Percentiles rank a stretch among this genome's conserved stretches.
Evolutionary conservation across 1,139 yeast genomes (phyloP).

Genomic region (Magnusiomyces fungicola): DNA sequence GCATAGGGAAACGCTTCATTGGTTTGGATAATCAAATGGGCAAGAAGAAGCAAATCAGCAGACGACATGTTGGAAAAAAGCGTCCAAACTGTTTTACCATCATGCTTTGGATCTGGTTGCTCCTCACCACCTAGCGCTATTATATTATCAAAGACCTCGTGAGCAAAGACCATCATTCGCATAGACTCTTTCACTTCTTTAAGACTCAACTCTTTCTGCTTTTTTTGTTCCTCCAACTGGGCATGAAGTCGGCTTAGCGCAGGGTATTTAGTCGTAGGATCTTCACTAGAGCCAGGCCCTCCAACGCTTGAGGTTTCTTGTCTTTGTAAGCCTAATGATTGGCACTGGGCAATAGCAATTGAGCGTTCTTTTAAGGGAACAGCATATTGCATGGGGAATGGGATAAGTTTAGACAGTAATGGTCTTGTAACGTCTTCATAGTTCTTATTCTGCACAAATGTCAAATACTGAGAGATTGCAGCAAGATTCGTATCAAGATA

Average conservation of each 20-base stretch:
- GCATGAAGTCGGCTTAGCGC: slow-evolving; percentile 23
- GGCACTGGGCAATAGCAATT: slow-evolving; percentile 43
- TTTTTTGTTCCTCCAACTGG: slow-evolving; percentile 41
- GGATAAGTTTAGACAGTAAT: slow-evolving; percentile 48
- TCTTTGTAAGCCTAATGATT: slow-evolving; percentile 24
- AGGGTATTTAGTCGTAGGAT: slow-evolving; percentile 32
- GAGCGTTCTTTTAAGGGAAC: slow-evolving; percentile 53
- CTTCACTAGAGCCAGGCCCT: slow-evolving; percentile 28
- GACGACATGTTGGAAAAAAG: slow-evolving; percentile 9
- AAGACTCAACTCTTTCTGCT: slow-evolving; percentile 38
- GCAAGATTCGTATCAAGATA: slow-evolving; percentile 38
- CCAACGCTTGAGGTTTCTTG: slow-evolving; percentile 16
- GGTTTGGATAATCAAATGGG: slow-evolving; percentile 24
- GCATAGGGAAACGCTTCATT: slow-evolving; percentile 20
- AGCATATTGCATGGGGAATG: slow-evolving; percentile 83
- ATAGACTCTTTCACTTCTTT: slow-evolving; percentile 48
- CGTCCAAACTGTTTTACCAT: slow-evolving; percentile 3
- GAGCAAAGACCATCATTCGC: slow-evolving; percentile 42
- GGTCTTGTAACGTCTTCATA: slow-evolving; percentile 62
- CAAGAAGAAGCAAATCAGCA: slow-evolving; percentile 25
- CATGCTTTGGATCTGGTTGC: slow-evolving; percentile 8
- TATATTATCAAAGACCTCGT: slow-evolving; percentile 33
- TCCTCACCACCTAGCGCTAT: slow-evolving; percentile 9
- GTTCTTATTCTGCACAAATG: slow-evolving; percentile 53
- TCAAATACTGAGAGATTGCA: slow-evolving; percentile 52